Conservation (phyloP, 1,284 basidiomycete genomes). For the Tetrapyrgos nigripes region DNA sequence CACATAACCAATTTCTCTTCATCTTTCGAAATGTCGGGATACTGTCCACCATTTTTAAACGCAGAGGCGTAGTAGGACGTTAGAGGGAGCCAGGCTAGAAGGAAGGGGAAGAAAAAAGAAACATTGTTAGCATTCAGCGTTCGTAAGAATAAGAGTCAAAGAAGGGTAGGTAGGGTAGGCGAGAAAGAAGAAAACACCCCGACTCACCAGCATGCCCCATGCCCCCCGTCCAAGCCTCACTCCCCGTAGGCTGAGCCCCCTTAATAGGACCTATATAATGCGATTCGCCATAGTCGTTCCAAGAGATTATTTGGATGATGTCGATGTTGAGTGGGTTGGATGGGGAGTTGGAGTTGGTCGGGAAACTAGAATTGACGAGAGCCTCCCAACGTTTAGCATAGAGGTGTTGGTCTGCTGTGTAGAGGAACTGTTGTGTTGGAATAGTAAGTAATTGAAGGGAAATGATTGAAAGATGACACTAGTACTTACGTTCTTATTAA, state of each 20-base stretch:
- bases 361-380: conserved; percentile 57
- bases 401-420: conserved; percentile 73
- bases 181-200: no score
- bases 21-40: conserved; percentile 21
- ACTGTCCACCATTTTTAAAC: conserved; percentile 31
- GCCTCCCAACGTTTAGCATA: conserved; percentile 81
- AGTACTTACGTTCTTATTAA: conserved; percentile 79
- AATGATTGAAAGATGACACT: conserved; percentile 8
- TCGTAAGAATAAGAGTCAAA: no score
- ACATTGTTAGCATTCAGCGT: no score
- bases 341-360: no score
- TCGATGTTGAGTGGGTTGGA: background rate
- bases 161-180: no score
- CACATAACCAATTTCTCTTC: conserved; percentile 32
- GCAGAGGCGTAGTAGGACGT: conserved; percentile 30
- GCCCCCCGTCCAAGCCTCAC: no score
- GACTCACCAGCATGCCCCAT: no score
- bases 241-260: no score
- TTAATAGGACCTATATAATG: no score
- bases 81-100: conserved; percentile 33
- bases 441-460: conserved; percentile 1
- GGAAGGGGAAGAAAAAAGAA: background rate
- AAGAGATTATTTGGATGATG: background rate
- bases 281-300: no score
- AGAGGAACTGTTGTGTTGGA: conserved; percentile 55